phyloP scores from a whole-genome alignment of 2,329 filamentous ascomycete genomes.

The Plenodomus tracheiphilus region DNA sequence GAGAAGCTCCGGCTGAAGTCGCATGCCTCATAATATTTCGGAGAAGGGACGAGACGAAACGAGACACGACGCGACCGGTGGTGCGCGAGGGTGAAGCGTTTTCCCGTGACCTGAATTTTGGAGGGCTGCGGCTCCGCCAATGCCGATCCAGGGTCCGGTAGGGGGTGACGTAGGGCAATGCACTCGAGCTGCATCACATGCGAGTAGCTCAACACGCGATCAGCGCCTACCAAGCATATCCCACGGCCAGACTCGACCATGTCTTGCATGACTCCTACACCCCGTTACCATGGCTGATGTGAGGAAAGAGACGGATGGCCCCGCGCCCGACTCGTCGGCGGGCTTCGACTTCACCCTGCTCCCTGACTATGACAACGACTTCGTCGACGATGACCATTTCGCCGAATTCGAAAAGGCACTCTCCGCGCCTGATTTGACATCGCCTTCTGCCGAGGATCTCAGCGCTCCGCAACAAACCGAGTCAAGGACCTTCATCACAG shows the following conservation, averaged over 20 bases:
- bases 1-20: constrained; percentile 13
- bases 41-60: background rate
- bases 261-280: constrained; percentile 5
- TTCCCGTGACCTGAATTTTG: background rate
- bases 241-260: background rate
- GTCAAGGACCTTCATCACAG: constrained; percentile 70
- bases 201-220: background rate
- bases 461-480: constrained; percentile 47
- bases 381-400: constrained; percentile 73
- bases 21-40: constrained; percentile 18
- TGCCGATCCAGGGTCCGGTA: background rate
- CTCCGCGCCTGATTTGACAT: constrained; percentile 71
- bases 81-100: background rate
- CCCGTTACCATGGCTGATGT: constrained; percentile 46
- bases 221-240: background rate
- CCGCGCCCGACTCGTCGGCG: constrained; percentile 64
- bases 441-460: constrained; percentile 64
- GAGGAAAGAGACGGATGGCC: constrained; percentile 53
- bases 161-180: constrained; percentile 8
- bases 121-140: background rate
- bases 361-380: constrained; percentile 80
- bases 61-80: background rate
- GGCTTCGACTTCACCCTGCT: constrained; percentile 70
- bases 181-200: background rate
- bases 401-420: constrained; percentile 80